Conservation (phyloP, 306 rosid genomes). For the Malus orientalis region DNA sequence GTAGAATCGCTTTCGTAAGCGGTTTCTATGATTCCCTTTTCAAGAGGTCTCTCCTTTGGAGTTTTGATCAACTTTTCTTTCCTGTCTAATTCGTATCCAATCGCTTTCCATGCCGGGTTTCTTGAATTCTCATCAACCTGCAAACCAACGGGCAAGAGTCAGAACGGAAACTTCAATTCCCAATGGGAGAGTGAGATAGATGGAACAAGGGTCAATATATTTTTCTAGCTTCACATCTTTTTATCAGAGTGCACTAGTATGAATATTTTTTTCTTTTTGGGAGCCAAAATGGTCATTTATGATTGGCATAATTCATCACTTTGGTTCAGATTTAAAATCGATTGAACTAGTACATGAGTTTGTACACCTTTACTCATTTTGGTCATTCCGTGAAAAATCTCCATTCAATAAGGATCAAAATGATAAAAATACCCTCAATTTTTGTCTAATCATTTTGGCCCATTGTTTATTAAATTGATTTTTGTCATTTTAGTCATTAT, state of each 20-base stretch:
- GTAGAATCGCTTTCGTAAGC: constrained; percentile 39
- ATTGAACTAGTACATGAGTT: too few relatives aligned
- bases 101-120: constrained; percentile 65
- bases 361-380: too few relatives aligned
- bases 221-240: neutral
- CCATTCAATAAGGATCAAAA: too few relatives aligned
- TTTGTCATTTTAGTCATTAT: too few relatives aligned
- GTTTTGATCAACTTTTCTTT: constrained; percentile 27
- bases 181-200: neutral
- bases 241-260: neutral
- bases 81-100: constrained; percentile 52
- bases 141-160: constrained; percentile 1
- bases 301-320: too few relatives aligned
- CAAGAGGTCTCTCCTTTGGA: constrained; percentile 61
- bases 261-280: too few relatives aligned
- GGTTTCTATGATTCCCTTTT: constrained; percentile 65
- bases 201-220: neutral
- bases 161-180: neutral
- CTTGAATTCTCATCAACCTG: constrained; percentile 49
- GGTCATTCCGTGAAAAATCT: too few relatives aligned
- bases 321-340: too few relatives aligned
- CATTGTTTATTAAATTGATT: too few relatives aligned
- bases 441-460: too few relatives aligned
- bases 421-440: too few relatives aligned
- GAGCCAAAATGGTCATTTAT: too few relatives aligned